Conservation (phyloP, 192 early-diverging fungal species). For the Coemansia guatemalensis region DNA sequence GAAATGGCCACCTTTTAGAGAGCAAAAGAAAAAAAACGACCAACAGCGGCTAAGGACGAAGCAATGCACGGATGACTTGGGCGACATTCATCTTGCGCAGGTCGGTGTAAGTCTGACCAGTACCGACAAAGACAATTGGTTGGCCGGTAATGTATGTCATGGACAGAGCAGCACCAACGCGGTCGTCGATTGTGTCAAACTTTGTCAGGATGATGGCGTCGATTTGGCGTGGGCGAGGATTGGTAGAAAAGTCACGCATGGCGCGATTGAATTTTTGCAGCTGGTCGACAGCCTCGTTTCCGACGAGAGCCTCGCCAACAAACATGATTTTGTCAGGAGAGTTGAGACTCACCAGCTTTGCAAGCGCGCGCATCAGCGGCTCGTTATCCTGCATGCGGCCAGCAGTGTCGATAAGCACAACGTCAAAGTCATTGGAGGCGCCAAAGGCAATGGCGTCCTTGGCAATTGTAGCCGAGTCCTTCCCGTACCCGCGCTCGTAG, state of each 20-base stretch:
- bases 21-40: neutral
- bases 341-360: constrained; percentile 90
- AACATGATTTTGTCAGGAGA: constrained; percentile 96
- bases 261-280: constrained; percentile 95
- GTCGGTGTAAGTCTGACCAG: constrained; percentile 96
- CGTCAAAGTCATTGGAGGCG: constrained; percentile 73
- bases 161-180: constrained; percentile 92
- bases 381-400: constrained; percentile 99
- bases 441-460: constrained; percentile 90
- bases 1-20: no score
- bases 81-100: constrained; percentile 82
- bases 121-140: constrained; percentile 95
- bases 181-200: constrained; percentile 96
- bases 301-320: constrained; percentile 96
- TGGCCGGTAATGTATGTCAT: constrained; percentile 96
- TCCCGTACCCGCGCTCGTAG: constrained; percentile 95
- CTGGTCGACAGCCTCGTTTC: constrained; percentile 96
- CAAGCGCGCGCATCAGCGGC: constrained; percentile 93
- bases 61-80: constrained; percentile 69
- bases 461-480: constrained; percentile 93
- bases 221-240: constrained; percentile 81
- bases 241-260: constrained; percentile 82
- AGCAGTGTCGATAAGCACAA: constrained; percentile 93
- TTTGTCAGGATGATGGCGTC: constrained; percentile 96
- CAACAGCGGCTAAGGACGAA: constrained; percentile 31